Evolutionary conservation across 352 stramenopile genomes (phyloP).

Genomic region (Thraustochytrium striatum): DNA sequence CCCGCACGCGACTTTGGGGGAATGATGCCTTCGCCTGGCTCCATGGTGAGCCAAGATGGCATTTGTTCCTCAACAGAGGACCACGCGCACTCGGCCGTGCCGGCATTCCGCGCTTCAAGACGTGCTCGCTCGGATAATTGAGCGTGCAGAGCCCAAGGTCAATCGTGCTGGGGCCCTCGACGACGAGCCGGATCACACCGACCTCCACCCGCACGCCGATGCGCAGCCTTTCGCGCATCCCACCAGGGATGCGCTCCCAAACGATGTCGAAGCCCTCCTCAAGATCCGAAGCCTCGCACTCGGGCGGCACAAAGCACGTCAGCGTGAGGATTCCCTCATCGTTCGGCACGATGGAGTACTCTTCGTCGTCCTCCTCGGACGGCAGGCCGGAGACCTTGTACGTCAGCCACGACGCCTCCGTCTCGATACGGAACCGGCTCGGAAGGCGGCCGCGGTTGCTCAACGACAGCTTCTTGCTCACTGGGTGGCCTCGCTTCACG

Average conservation of each 20-base stretch:
- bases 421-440: background rate
- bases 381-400: too few relatives aligned
- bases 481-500: background rate
- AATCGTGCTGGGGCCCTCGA: too few relatives aligned
- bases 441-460: background rate
- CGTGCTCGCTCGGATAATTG: background rate
- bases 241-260: background rate
- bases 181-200: background rate
- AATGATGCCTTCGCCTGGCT: background rate
- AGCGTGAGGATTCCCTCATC: too few relatives aligned
- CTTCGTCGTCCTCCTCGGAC: too few relatives aligned
- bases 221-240: background rate
- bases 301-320: too few relatives aligned
- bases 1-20: background rate
- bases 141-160: slow-evolving; percentile 6
- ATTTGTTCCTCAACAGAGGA: background rate
- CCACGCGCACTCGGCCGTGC: slow-evolving; percentile 15
- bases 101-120: background rate
- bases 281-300: too few relatives aligned
- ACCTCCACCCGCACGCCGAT: too few relatives aligned
- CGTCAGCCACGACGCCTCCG: too few relatives aligned
- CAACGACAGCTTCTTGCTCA: background rate
- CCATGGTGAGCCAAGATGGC: background rate
- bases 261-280: background rate
- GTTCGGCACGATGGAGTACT: too few relatives aligned